phyloP scores from a whole-genome alignment of 768 basidiomycete genomes.

The Psilocybe cubensis region DNA sequence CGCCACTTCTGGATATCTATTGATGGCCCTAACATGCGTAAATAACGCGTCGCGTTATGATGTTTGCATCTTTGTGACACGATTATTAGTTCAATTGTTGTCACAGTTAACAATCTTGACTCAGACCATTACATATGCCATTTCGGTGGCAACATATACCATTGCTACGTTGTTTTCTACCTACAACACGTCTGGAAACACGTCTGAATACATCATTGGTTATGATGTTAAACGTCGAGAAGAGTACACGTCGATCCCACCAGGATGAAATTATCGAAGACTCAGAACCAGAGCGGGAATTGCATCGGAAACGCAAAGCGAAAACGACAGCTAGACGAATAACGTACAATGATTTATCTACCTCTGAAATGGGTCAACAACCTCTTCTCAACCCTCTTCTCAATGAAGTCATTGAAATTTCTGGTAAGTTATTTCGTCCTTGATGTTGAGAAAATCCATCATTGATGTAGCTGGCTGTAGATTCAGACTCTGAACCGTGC shows the following conservation, averaged over 20 bases:
- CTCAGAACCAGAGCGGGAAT: slow-evolving; percentile 69
- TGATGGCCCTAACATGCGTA: slow-evolving; percentile 27
- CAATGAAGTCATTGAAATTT: slow-evolving; percentile 25
- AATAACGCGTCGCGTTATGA: slow-evolving; percentile 52
- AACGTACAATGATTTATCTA: not conserved
- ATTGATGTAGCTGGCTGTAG: slow-evolving; percentile 2
- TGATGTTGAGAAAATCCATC: not conserved
- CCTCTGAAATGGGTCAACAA: not conserved
- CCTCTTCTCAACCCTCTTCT: not conserved
- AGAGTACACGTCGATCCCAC: not conserved
- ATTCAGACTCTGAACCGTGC: slow-evolving; percentile 19
- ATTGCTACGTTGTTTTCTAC: not conserved
- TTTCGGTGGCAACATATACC: slow-evolving; percentile 6
- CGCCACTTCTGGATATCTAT: not conserved
- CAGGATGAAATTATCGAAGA: slow-evolving; percentile 59
- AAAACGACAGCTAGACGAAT: not conserved
- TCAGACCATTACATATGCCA: slow-evolving; percentile 2
- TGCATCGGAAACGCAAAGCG: slow-evolving; percentile 22
- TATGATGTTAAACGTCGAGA: slow-evolving; percentile 1
- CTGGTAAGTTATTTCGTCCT: slow-evolving; percentile 18
- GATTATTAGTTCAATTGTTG: slow-evolving; percentile 9
- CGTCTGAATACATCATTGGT: not conserved
- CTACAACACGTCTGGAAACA: not conserved
- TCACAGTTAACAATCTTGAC: not conserved
- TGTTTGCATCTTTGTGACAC: slow-evolving; percentile 48